Base-by-base conservation (phyloP, 2,329 filamentous ascomycete species). In the Coniella vitis region DNA sequence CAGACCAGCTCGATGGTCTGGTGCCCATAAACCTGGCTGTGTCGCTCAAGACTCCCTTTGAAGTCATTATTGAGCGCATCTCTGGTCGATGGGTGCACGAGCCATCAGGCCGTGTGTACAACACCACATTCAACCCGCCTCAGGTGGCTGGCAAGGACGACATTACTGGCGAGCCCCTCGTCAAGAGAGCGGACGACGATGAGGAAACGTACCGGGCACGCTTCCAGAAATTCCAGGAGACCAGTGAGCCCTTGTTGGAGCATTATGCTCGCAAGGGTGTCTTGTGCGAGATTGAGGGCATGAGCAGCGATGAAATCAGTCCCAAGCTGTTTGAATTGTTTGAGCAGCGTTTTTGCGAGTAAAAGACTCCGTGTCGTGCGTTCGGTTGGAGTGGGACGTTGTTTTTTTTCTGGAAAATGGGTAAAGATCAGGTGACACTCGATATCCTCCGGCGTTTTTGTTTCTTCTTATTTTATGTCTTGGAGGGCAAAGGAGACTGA, bases 11-110 rank as follows among this genome's bases (percentile, higher is more conserved):
- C 41, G 90, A 95, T 63, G 70, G 73, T 39, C 75, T 96, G 31
- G 79, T 97, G 29, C 90, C 91, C n/a, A 90, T 98, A 65, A 98
- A 98, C 68, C 79, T 96, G 53, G 93, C 90, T 42, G 84, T 96
- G 51, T 89, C 87, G 48, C 75, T 97, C 58, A 78, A 85, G 62
- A 97, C 91, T 0, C 93, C 93, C 0, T 80, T 87, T 31, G 79
- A 85, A 8, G 87, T 96, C 53, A 90, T 98, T 53, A 77, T 97
- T 56, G 82, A 90, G 58, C 86, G 93, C 48, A 96, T 98, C 58
- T 82, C 87, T 38, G 90, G 89, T 45, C 85, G 93, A 49, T 96
- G 90, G 90, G 85, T 96, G 36, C 93, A 98, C 67, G 86, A 87
- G 60, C 83, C 89, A 0, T 95, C 89, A 0, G 93, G 93, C 1